Conservation (phyloP, 345 rosid species). For the Raphanus raphanistrum region DNA sequence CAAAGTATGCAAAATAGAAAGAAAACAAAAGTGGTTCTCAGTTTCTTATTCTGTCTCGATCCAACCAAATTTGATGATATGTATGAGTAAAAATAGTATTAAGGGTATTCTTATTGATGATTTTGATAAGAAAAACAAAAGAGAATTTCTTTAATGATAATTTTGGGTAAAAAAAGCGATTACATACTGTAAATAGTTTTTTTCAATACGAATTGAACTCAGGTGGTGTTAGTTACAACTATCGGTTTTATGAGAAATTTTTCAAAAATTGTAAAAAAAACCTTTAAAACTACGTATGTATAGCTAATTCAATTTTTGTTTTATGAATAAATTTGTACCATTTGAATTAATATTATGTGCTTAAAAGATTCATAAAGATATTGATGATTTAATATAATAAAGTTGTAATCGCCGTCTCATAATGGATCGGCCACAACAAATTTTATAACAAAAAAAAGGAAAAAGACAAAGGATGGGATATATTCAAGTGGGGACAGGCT, state of each 20-base stretch:
- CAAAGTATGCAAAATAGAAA: background rate
- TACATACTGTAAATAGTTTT: too few species aligned
- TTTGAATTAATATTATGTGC: background rate
- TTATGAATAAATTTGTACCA: background rate
- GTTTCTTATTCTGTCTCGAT: slow-evolving; percentile 14
- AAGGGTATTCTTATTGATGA: background rate
- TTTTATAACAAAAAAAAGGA: background rate
- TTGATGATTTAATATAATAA: background rate
- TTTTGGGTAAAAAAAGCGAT: too few species aligned
- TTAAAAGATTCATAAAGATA: background rate
- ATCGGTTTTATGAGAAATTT: background rate
- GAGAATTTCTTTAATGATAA: background rate
- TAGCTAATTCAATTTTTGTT: background rate
- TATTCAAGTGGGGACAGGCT: background rate
- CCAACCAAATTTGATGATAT: background rate
- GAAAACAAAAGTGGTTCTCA: slow-evolving; percentile 3
- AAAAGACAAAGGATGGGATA: background rate
- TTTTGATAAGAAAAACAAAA: background rate
- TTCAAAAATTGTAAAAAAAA: background rate
- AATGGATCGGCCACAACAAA: background rate
- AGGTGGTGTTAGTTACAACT: too few species aligned
- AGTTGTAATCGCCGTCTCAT: background rate
- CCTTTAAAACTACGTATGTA: background rate
- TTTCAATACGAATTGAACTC: too few species aligned
- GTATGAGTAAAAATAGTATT: background rate